phyloP scores from a whole-genome alignment of 352 stramenopile species.

The Globisporangium cylindrosporum region DNA sequence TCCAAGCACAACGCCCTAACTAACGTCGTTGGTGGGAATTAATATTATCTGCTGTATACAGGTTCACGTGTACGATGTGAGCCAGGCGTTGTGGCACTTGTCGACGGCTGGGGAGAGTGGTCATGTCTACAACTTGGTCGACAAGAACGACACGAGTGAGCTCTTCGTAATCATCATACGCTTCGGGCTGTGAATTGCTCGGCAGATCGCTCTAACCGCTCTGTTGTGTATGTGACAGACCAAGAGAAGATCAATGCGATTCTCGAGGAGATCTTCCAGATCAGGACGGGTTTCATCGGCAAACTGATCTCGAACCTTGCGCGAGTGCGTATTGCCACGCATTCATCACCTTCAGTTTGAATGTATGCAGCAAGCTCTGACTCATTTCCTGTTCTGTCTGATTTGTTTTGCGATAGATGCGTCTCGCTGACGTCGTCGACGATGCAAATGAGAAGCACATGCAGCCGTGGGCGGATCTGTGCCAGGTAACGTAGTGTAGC shows the following conservation, averaged over 20 bases:
- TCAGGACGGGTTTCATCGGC: slow-evolving; percentile 82
- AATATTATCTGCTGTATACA: slow-evolving; percentile 15
- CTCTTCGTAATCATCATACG: not conserved
- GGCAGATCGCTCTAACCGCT: not conserved
- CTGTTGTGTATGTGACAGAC: slow-evolving; percentile 26
- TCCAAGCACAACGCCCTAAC: not conserved
- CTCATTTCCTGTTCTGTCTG: not conserved
- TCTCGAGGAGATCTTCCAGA: slow-evolving; percentile 76
- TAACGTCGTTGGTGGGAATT: not conserved
- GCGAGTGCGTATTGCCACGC: slow-evolving; percentile 24
- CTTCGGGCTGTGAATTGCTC: not conserved
- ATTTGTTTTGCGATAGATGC: slow-evolving; percentile 29
- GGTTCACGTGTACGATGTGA: slow-evolving; percentile 82
- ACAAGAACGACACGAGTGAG: slow-evolving; percentile 86
- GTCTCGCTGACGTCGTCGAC: slow-evolving; percentile 78
- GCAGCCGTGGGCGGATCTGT: slow-evolving; percentile 85
- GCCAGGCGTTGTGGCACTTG: slow-evolving; percentile 74
- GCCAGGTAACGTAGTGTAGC: slow-evolving; percentile 31
- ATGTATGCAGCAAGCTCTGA: not conserved
- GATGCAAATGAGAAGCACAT: slow-evolving; percentile 91
- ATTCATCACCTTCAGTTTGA: not conserved
- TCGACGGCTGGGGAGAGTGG: slow-evolving; percentile 43
- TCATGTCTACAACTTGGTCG: slow-evolving; percentile 83
- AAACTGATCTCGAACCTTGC: slow-evolving; percentile 85
- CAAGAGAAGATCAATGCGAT: slow-evolving; percentile 79